Evolutionary conservation across 2,329 filamentous ascomycete species (phyloP).

Genomic region (Calonectria hongkongensis): DNA sequence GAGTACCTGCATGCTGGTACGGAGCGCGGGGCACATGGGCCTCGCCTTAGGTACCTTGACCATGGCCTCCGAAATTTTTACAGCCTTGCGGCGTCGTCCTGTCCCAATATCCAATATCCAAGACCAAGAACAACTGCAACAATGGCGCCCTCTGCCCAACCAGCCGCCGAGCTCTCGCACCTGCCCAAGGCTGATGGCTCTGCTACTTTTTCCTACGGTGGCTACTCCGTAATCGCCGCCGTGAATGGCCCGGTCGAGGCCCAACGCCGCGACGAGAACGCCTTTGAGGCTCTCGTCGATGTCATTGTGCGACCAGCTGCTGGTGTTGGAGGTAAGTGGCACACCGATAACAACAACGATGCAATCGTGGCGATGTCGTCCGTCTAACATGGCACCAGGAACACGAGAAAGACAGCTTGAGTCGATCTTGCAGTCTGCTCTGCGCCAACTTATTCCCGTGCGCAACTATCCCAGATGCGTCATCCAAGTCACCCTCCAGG

Average conservation of each 20-base stretch:
- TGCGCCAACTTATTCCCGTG: constrained; percentile 84
- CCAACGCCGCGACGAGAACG: constrained; percentile 89
- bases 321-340: constrained; percentile 83
- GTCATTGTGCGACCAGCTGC: constrained; percentile 91
- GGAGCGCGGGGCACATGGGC: constrained; percentile 14
- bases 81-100: constrained; percentile 26
- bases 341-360: constrained; percentile 16
- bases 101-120: background rate
- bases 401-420: constrained; percentile 90
- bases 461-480: constrained; percentile 85
- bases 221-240: constrained; percentile 88
- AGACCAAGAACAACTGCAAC: constrained; percentile 37
- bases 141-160: constrained; percentile 69
- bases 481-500: constrained; percentile 88
- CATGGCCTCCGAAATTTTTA: constrained; percentile 35
- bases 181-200: constrained; percentile 87
- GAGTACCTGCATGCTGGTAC: constrained; percentile 1
- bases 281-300: constrained; percentile 93
- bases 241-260: constrained; percentile 97
- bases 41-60: background rate
- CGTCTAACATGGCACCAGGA: constrained; percentile 64
- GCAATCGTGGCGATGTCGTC: constrained; percentile 9
- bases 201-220: constrained; percentile 82
- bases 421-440: constrained; percentile 81
- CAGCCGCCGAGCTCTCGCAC: constrained; percentile 72